A percentile compares a stretch with the other conserved stretches of the same genome.
phyloP scores from a whole-genome alignment of 1,284 basidiomycete genomes.

The Leccinum griseonigrum region DNA sequence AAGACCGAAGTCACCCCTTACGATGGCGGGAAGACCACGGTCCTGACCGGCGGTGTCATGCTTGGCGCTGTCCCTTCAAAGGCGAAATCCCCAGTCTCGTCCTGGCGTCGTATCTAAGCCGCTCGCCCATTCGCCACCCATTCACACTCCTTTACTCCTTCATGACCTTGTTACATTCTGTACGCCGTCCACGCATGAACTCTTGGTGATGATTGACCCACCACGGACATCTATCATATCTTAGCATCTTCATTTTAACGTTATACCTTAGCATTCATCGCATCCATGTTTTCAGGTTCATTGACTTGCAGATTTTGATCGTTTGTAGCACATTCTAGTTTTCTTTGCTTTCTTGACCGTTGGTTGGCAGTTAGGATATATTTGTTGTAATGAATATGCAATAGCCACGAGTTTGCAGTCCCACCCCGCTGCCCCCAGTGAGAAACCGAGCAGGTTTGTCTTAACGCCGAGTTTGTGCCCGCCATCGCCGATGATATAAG shows the following conservation, averaged over 20 bases:
- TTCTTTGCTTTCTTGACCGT: conserved; percentile 23
- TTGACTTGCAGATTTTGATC: conserved; percentile 30
- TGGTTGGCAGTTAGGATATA: conserved; percentile 23
- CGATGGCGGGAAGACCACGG: conserved; percentile 81
- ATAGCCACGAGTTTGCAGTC: conserved; percentile 1
- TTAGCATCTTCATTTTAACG: conserved; percentile 34
- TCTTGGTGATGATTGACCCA: conserved; percentile 26
- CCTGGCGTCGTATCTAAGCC: conserved; percentile 50
- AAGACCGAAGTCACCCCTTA: conserved; percentile 79
- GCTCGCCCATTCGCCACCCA: conserved; percentile 1
- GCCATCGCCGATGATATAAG: conserved; percentile 3
- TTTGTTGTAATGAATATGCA: conserved; percentile 31
- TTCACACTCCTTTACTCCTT: conserved; percentile 28
- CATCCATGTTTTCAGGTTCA: conserved; percentile 20
- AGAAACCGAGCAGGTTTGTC: background rate
- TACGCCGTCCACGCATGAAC: conserved; percentile 27
- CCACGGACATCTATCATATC: conserved; percentile 28
- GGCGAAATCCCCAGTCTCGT: conserved; percentile 32
- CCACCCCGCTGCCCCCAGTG: conserved; percentile 1
- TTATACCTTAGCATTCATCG: conserved; percentile 33
- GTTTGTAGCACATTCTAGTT: conserved; percentile 37
- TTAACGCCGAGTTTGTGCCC: conserved; percentile 11
- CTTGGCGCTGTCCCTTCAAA: conserved; percentile 49
- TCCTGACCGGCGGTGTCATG: conserved; percentile 82
- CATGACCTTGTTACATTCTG: conserved; percentile 21